phyloP scores from a whole-genome alignment of 2,329 filamentous ascomycete genomes.

The Aspergillus sergii region DNA sequence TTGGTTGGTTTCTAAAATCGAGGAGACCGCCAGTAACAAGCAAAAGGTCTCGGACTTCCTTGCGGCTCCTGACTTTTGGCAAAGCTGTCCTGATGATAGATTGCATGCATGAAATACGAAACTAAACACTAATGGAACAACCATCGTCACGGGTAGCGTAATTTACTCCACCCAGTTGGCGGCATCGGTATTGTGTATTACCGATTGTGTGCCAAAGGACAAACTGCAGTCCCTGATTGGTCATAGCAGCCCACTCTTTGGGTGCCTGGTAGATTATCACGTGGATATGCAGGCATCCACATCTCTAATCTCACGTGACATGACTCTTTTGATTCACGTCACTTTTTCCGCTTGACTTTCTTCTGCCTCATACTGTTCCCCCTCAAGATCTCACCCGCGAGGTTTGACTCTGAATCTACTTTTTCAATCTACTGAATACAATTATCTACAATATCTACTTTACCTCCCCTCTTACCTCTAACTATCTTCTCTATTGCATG shows the following conservation, averaged over 20 bases:
- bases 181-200: conserved; percentile 25
- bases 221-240: conserved; percentile 36
- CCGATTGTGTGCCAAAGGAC: conserved; percentile 29
- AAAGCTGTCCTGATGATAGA: conserved; percentile 20
- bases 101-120: conserved; percentile 11
- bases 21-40: conserved; percentile 7
- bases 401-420: background rate
- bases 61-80: conserved; percentile 6
- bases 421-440: background rate
- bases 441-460: conserved; percentile 2
- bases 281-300: conserved; percentile 9
- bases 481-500: conserved; percentile 24
- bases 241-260: background rate
- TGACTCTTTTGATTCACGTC: conserved; percentile 27
- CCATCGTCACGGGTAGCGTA: conserved; percentile 14
- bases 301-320: conserved; percentile 23
- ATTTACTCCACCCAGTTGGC: conserved; percentile 9
- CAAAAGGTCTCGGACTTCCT: conserved; percentile 9
- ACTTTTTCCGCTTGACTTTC: conserved; percentile 31
- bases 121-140: conserved; percentile 1
- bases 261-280: conserved; percentile 22
- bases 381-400: background rate
- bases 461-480: conserved; percentile 2
- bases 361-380: background rate
- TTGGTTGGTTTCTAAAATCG: background rate